phyloP scores from a whole-genome alignment of 345 rosid genomes.

The Draba incana region DNA sequence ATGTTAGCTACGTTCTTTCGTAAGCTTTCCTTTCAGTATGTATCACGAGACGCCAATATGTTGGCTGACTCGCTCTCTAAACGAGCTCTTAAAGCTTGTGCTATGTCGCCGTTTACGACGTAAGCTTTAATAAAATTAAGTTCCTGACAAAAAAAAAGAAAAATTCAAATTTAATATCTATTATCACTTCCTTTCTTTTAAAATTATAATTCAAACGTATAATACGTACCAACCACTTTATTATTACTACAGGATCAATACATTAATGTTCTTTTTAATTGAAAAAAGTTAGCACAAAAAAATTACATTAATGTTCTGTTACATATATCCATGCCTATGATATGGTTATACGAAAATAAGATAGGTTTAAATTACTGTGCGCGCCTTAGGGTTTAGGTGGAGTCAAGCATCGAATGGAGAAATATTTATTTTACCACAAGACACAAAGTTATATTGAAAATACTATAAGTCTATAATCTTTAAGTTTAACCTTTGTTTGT shows the following conservation, averaged over 20 bases:
- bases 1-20: no score
- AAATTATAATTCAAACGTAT: not conserved
- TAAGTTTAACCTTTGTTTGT: slow-evolving; percentile 16
- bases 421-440: slow-evolving; percentile 6
- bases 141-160: no score
- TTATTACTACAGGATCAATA: not conserved
- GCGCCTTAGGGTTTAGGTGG: slow-evolving; percentile 1
- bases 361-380: not conserved
- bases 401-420: not conserved
- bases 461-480: not conserved
- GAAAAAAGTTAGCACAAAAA: no score
- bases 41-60: no score
- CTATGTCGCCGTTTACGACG: no score
- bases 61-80: no score
- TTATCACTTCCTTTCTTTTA: not conserved
- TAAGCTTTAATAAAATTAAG: no score
- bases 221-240: not conserved
- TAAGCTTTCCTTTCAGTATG: no score
- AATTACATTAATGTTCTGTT: not conserved
- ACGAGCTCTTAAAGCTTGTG: no score
- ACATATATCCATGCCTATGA: slow-evolving; percentile 1
- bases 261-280: not conserved
- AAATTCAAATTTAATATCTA: no score
- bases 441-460: not conserved
- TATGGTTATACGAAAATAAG: not conserved